Evolutionary conservation across 192 early-diverging fungal genomes (phyloP).

Genomic region (Radiomyces spectabilis): DNA sequence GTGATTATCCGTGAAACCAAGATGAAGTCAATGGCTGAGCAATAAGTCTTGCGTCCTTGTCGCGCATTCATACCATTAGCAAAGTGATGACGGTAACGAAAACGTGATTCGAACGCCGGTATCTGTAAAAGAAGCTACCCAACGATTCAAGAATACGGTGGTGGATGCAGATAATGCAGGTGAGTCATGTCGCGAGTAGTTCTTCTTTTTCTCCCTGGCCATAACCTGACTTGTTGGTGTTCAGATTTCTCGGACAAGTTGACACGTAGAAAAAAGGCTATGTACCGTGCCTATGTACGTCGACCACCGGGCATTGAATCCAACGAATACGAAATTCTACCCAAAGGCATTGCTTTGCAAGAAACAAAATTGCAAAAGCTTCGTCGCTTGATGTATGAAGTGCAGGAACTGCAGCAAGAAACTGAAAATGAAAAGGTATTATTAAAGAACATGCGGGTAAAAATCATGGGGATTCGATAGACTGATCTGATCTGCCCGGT

Average conservation of each 20-base stretch:
- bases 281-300: conserved; percentile 49
- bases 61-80: conserved; percentile 14
- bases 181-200: conserved; percentile 2
- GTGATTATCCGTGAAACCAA: neutral
- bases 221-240: neutral
- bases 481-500: neutral
- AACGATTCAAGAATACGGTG: conserved; percentile 47
- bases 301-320: conserved; percentile 40
- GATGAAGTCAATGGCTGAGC: neutral
- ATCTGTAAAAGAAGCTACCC: conserved; percentile 44
- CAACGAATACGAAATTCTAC: conserved; percentile 45
- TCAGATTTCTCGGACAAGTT: conserved; percentile 51
- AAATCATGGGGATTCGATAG: too few relatives aligned
- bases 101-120: conserved; percentile 47
- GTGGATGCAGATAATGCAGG: conserved; percentile 45
- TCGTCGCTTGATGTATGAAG: conserved; percentile 73
- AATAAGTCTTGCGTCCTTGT: neutral
- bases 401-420: conserved; percentile 71
- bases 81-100: conserved; percentile 52
- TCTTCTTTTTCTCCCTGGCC: neutral
- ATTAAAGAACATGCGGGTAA: too few relatives aligned
- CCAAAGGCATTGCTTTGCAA: conserved; percentile 37
- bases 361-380: conserved; percentile 74
- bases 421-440: conserved; percentile 50
- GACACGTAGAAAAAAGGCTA: conserved; percentile 48